These are phyloP conservation scores for Euphorbia schlechtendalii DNA, from an alignment of 441 rosid species.

Conservation along the genomic window DNA sequence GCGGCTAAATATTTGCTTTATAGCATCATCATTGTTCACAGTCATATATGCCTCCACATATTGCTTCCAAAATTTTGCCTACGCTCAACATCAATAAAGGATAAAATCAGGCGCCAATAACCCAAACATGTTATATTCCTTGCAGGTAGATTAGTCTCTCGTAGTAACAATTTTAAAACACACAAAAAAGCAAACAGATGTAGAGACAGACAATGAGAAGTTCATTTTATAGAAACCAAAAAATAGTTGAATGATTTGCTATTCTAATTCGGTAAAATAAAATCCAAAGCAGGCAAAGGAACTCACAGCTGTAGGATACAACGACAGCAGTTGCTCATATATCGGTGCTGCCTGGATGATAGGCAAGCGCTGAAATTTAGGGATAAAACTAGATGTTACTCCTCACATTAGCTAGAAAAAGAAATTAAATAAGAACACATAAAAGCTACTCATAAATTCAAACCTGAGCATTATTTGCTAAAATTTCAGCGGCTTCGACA, in stretches of 20 bases:
- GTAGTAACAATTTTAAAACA: neutral
- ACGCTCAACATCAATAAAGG: neutral
- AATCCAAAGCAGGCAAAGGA: constrained; percentile 9
- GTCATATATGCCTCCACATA: constrained; percentile 90
- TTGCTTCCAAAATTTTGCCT: constrained; percentile 84
- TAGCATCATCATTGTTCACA: constrained; percentile 78
- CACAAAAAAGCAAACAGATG: neutral
- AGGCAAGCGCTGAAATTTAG: constrained; percentile 53
- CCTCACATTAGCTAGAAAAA: neutral
- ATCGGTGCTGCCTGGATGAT: constrained; percentile 68
- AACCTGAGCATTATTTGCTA: constrained; percentile 64
- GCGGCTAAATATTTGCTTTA: constrained; percentile 83
- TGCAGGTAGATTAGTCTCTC: neutral
- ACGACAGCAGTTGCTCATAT: constrained; percentile 72
- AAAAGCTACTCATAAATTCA: neutral
- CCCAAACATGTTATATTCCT: neutral
- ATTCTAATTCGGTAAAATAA: neutral
- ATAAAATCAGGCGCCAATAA: neutral
- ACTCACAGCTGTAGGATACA: constrained; percentile 90
- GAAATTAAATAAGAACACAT: neutral
- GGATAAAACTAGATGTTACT: neutral
- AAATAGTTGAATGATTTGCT: neutral
- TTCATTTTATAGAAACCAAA: neutral
- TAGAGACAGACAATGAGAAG: neutral
- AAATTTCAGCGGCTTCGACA: constrained; percentile 62